Conservation (phyloP, 1,284 basidiomycete species). For the Gymnopus androsaceus region DNA sequence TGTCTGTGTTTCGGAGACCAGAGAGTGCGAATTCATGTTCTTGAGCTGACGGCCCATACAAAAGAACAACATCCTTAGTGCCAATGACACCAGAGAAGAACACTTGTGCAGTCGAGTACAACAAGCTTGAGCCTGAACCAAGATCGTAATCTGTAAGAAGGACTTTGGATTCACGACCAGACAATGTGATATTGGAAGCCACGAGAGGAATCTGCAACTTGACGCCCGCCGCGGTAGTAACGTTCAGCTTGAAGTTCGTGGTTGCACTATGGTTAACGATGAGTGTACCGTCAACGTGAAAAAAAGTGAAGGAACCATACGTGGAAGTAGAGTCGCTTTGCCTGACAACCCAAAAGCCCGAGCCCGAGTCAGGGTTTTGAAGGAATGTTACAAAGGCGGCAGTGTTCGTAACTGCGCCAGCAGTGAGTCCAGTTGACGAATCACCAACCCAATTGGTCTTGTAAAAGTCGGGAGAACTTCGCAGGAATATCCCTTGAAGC, state of each 20-base stretch:
- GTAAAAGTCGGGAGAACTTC: slow-evolving; percentile 73
- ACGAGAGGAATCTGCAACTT: slow-evolving; percentile 54
- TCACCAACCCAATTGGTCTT: slow-evolving; percentile 77
- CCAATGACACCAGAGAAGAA: slow-evolving; percentile 69
- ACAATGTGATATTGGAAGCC: slow-evolving; percentile 53
- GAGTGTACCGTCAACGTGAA: slow-evolving; percentile 32
- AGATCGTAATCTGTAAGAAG: slow-evolving; percentile 69
- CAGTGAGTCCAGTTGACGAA: slow-evolving; percentile 49
- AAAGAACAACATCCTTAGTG: slow-evolving; percentile 64
- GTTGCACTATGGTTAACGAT: slow-evolving; percentile 37
- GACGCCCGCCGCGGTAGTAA: slow-evolving; percentile 50
- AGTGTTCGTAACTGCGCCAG: slow-evolving; percentile 43
- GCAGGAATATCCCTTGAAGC: slow-evolving; percentile 71
- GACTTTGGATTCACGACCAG: slow-evolving; percentile 70
- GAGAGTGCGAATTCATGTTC: slow-evolving; percentile 59
- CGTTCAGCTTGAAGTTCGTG: slow-evolving; percentile 56
- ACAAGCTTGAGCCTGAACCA: slow-evolving; percentile 50
- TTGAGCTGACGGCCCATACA: slow-evolving; percentile 62
- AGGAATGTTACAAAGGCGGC: slow-evolving; percentile 64
- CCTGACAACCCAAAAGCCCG: slow-evolving; percentile 71
- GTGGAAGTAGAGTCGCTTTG: slow-evolving; percentile 67
- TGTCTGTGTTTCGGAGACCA: slow-evolving; percentile 48
- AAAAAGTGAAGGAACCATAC: slow-evolving; percentile 39
- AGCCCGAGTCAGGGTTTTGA: slow-evolving; percentile 61
- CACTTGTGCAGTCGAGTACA: slow-evolving; percentile 70